Base-by-base conservation (phyloP, 768 basidiomycete genomes). In the Trametes gibbosa region DNA sequence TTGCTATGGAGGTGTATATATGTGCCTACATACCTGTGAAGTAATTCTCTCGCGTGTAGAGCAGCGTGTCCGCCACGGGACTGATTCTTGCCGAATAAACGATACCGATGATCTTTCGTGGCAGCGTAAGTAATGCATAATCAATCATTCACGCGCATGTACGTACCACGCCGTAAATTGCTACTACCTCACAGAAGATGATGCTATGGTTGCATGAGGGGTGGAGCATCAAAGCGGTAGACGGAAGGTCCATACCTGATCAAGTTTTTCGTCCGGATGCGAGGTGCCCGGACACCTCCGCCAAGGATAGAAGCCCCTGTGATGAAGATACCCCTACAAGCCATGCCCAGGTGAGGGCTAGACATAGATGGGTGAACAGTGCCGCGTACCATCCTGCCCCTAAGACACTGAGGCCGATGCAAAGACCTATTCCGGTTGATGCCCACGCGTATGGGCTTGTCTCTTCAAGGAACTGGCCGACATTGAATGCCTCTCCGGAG, bases 101-200 rank as follows among this genome's bases (percentile, higher is more conserved):
- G 64, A 98, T 99, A 25, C 94, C 92, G 67, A 95, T 95, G 67
- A 97, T 97, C 91, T 92, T 21, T 8, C 0, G 51, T 32, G 16
- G 53, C 19, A 16, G 13, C 32, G 57, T 49, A 39, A 59, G 56
- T 5, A 13, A 52, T 41, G 47, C 25, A 42, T 10, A 19, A 12
- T 32, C 14, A 6, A 19, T 34, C 23, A 13, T 12, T 6, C 9
- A 17, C 9, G 16, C 12, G 14, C 14, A 24, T 13, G 54, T 17
- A 80, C 89, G 59, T 74, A 95, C 92, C 52, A 93, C 92, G 57
- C 91, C 97, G 76, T 98, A 98, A 69, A 99, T 98, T 58, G 96
- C 97, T 27, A 99, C 95, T 69, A 98, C 97, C 78, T 98, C 96
- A 74, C 96, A 98, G 81, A 98, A 98, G 69, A 99, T 98, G 78